phyloP scores from a whole-genome alignment of 495 filamentous ascomycete species.

The Penicillium egyptiacum region DNA sequence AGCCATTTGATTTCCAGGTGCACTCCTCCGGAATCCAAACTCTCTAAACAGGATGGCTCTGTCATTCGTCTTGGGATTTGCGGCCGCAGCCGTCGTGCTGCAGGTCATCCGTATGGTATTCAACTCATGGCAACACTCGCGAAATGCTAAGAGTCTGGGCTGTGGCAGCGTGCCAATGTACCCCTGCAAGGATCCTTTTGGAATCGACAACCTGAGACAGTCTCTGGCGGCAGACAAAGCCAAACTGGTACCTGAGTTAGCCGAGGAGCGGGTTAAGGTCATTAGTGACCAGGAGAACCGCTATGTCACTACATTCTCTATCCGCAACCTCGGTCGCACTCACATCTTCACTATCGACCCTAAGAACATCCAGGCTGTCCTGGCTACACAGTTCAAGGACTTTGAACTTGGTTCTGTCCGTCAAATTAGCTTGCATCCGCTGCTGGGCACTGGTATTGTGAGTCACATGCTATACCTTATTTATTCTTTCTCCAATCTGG shows the following conservation, averaged over 20 bases:
- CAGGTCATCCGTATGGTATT: constrained; percentile 28
- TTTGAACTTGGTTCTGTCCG: constrained; percentile 45
- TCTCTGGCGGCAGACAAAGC: constrained; percentile 32
- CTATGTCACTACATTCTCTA: constrained; percentile 28
- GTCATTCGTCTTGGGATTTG: constrained; percentile 27
- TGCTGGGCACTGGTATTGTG: constrained; percentile 51
- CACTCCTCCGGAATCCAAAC: background rate
- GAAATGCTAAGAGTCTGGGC: constrained; percentile 29
- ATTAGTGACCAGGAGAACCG: constrained; percentile 32
- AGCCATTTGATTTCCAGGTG: background rate
- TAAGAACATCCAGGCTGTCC: constrained; percentile 53
- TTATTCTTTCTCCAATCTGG: background rate
- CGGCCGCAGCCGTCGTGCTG: constrained; percentile 29
- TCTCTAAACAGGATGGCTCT: constrained; percentile 13
- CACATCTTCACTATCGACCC: constrained; percentile 50
- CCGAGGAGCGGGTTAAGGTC: constrained; percentile 21
- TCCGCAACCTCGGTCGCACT: constrained; percentile 32
- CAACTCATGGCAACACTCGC: constrained; percentile 30
- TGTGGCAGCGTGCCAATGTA: constrained; percentile 33
- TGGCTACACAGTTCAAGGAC: constrained; percentile 56
- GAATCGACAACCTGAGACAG: constrained; percentile 30
- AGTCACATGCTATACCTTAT: constrained; percentile 15
- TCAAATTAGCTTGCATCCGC: constrained; percentile 33
- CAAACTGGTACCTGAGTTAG: constrained; percentile 26
- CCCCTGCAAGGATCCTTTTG: constrained; percentile 34